These are phyloP conservation scores for Cyberlindnera mrakii DNA, from an alignment of 805 yeast genomes.

Conservation along the genomic window DNA sequence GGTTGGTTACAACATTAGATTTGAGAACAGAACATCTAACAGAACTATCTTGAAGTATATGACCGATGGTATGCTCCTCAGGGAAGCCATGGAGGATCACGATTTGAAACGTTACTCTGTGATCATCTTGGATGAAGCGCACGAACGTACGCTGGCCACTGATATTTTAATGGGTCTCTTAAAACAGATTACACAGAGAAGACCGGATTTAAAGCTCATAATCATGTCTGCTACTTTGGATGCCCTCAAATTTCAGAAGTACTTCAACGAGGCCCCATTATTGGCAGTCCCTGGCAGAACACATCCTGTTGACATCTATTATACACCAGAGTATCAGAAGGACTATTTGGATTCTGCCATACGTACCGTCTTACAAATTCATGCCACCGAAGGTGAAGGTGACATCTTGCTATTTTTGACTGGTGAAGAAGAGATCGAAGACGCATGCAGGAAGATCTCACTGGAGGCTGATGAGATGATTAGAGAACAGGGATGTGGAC, in stretches of 20 bases:
- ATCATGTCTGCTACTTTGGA: constrained; percentile 98
- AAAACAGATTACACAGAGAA: constrained; percentile 70
- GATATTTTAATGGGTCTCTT: constrained; percentile 94
- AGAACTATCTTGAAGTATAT: constrained; percentile 86
- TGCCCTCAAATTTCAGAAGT: constrained; percentile 89
- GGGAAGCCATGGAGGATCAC: constrained; percentile 98
- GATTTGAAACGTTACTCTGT: constrained; percentile 75
- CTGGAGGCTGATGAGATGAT: constrained; percentile 85
- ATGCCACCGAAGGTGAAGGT: constrained; percentile 93
- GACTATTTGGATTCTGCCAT: constrained; percentile 94
- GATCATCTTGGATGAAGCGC: constrained; percentile 94
- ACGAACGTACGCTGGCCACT: constrained; percentile 93
- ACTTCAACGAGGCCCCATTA: constrained; percentile 87
- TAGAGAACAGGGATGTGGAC: constrained; percentile 89
- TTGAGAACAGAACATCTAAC: constrained; percentile 78
- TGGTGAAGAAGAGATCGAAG: constrained; percentile 98
- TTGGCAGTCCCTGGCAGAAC: constrained; percentile 98
- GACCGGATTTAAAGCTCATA: constrained; percentile 86
- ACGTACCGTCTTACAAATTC: constrained; percentile 91
- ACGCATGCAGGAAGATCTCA: constrained; percentile 83
- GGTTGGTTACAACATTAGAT: constrained; percentile 93
- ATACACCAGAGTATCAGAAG: constrained; percentile 94
- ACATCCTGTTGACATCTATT: constrained; percentile 92
- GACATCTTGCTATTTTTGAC: constrained; percentile 83
- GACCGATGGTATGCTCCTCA: constrained; percentile 97